phyloP scores from a whole-genome alignment of 139 green algal genomes.

The Parachlorella kessleri region DNA sequence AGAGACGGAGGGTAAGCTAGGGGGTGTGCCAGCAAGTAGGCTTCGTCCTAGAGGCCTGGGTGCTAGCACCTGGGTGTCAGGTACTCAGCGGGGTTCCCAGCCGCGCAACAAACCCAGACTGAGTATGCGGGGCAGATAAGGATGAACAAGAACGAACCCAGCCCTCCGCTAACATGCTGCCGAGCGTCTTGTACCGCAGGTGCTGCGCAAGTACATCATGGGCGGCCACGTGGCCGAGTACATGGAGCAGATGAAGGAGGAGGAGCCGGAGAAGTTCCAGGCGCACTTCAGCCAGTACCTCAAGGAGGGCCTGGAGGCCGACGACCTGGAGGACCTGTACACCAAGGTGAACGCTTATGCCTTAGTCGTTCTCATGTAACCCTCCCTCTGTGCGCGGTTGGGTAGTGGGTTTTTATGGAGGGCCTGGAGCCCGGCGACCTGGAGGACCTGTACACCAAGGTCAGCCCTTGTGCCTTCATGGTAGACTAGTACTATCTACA shows the following conservation, averaged over 20 bases:
- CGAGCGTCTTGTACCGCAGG: neutral
- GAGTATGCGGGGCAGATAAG: too few species aligned
- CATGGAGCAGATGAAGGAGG: conserved; percentile 96
- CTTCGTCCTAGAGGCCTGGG: too few species aligned
- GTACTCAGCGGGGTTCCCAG: too few species aligned
- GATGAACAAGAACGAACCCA: neutral
- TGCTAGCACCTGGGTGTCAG: too few species aligned
- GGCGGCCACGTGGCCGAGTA: conserved; percentile 97
- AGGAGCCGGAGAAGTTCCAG: conserved; percentile 97
- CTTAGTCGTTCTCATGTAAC: neutral
- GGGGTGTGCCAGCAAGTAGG: too few species aligned
- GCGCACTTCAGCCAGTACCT: conserved; percentile 90
- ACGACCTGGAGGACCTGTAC: conserved; percentile 93
- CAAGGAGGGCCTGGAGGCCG: conserved; percentile 81
- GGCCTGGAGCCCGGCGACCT: neutral
- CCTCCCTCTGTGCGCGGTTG: neutral
- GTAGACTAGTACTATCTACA: too few species aligned
- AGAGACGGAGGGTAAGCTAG: too few species aligned
- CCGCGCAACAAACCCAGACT: too few species aligned
- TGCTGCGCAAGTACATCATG: conserved; percentile 91
- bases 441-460: conserved; percentile 3
- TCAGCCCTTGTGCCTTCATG: too few species aligned
- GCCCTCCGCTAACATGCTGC: neutral
- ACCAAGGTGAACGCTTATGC: conserved; percentile 44
- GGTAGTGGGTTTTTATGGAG: neutral